These are phyloP conservation scores for Cryphonectria radicalis DNA, from an alignment of 2,329 filamentous ascomycete genomes.

Conservation along the genomic window DNA sequence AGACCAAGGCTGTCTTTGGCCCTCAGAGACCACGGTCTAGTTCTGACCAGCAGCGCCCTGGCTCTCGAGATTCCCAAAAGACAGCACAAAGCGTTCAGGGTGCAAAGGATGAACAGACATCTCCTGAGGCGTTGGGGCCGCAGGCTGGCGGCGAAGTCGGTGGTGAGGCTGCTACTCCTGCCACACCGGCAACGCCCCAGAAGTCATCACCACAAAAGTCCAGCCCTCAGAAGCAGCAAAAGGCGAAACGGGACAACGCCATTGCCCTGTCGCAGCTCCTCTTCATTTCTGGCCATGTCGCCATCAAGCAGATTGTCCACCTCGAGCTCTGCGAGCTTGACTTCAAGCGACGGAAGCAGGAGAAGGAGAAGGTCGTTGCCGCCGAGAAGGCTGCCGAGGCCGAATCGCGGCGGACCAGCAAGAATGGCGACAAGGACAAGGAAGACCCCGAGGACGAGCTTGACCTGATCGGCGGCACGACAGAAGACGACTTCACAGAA, in stretches of 20 bases:
- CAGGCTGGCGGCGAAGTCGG: conserved; percentile 31
- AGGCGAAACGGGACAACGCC: conserved; percentile 67
- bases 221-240: conserved; percentile 22
- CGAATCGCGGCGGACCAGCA: conserved; percentile 37
- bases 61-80: conserved; percentile 34
- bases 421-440: conserved; percentile 46
- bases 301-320: conserved; percentile 98
- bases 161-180: conserved; percentile 27
- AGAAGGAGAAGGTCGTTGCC: conserved; percentile 73
- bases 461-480: conserved; percentile 95
- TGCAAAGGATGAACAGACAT: conserved; percentile 39
- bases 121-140: conserved; percentile 25
- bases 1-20: conserved; percentile 79
- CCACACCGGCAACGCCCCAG: conserved; percentile 28
- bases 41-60: conserved; percentile 36
- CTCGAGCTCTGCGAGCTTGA: conserved; percentile 96
- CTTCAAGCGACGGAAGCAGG: conserved; percentile 94
- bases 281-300: conserved; percentile 94
- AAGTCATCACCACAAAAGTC: conserved; percentile 26
- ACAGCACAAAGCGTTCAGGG: conserved; percentile 35
- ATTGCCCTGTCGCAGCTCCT: conserved; percentile 85
- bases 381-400: conserved; percentile 48
- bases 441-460: conserved; percentile 82
- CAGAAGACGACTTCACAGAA: conserved; percentile 90
- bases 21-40: conserved; percentile 48